Conservation (phyloP, 2,329 filamentous ascomycete species). For the Fusarium keratoplasticum region DNA sequence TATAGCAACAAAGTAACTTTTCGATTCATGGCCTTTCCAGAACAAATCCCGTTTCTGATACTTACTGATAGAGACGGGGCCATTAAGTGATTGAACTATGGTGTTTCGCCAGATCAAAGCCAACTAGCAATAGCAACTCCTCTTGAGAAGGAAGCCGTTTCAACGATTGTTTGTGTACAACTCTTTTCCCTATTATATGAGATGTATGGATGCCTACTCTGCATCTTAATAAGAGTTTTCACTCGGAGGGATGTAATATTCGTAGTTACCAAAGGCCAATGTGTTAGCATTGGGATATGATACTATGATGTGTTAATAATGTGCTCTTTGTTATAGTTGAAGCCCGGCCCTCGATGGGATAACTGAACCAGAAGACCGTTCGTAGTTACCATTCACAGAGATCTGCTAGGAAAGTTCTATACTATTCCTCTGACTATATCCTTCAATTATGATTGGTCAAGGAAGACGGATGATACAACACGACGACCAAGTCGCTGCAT, state of each 20-base stretch:
- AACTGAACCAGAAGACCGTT: too few relatives aligned
- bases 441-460: not conserved
- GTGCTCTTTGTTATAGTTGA: too few relatives aligned
- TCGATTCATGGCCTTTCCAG: not conserved
- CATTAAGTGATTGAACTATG: not conserved
- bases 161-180: too few relatives aligned
- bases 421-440: not conserved
- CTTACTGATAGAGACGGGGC: not conserved
- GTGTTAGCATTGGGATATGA: too few relatives aligned
- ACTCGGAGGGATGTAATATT: too few relatives aligned
- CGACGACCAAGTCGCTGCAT: not conserved
- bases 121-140: not conserved
- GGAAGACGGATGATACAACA: not conserved
- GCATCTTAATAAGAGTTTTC: too few relatives aligned
- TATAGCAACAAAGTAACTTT: not conserved
- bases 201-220: too few relatives aligned
- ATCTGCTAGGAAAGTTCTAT: not conserved
- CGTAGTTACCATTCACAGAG: not conserved
- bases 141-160: too few relatives aligned
- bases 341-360: too few relatives aligned
- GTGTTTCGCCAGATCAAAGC: not conserved
- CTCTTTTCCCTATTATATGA: too few relatives aligned
- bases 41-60: not conserved
- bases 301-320: too few relatives aligned
- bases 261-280: too few relatives aligned